Conservation (phyloP, 495 filamentous ascomycete species). For the Penicillium desertorum region DNA sequence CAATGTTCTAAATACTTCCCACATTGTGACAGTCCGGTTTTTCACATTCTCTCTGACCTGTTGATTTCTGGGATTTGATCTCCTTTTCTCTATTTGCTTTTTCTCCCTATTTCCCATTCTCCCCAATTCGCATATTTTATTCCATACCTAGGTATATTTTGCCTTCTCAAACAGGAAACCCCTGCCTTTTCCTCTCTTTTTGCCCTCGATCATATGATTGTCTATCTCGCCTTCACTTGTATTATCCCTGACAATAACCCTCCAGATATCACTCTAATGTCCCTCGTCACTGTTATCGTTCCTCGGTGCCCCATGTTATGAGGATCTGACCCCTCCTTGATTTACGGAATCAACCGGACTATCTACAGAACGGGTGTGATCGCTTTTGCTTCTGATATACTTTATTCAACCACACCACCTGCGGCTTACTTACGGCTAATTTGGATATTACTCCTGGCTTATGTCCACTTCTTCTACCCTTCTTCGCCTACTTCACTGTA, state of each 20-base stretch:
- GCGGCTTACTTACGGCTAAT: constrained; percentile 10
- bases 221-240: neutral
- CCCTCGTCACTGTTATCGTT: neutral
- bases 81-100: constrained; percentile 1
- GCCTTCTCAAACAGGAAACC: constrained; percentile 9
- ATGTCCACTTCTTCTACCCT: neutral
- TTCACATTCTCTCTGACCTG: constrained; percentile 6
- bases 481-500: neutral
- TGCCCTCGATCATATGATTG: constrained; percentile 1
- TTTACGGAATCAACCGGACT: neutral
- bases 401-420: constrained; percentile 7
- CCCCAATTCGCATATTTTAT: neutral
- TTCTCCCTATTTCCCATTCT: neutral
- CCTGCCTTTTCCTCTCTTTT: neutral
- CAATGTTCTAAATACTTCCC: constrained; percentile 10
- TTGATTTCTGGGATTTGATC: neutral
- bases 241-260: neutral
- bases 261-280: neutral
- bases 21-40: constrained; percentile 13
- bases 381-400: constrained; percentile 7
- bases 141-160: neutral
- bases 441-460: neutral
- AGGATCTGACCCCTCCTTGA: constrained; percentile 8
- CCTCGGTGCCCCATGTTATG: constrained; percentile 5
- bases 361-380: constrained; percentile 1